Evolutionary conservation across 441 rosid species (phyloP).

Genomic region (Gossypium armourianum): DNA sequence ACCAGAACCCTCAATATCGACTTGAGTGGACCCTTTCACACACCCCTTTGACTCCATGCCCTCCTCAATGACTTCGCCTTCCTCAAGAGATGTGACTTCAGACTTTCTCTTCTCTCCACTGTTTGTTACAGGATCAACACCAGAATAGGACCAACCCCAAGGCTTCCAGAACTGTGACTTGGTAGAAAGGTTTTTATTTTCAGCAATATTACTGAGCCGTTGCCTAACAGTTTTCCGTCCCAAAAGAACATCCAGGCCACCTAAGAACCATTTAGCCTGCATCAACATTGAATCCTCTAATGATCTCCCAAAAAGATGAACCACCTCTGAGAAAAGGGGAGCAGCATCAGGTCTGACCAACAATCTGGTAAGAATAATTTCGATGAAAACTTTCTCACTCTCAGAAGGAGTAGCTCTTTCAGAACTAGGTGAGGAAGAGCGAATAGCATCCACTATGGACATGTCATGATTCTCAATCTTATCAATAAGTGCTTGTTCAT

Average conservation of each 20-base stretch:
- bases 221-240: conserved; percentile 89
- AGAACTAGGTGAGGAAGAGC: conserved; percentile 53
- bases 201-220: conserved; percentile 65
- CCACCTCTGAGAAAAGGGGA: conserved; percentile 84
- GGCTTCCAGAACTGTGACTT: conserved; percentile 78
- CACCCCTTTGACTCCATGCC: conserved; percentile 43
- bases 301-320: conserved; percentile 88
- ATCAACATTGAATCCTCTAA: conserved; percentile 80
- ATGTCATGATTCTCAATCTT: conserved; percentile 63
- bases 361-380: conserved; percentile 82
- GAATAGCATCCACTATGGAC: conserved; percentile 63
- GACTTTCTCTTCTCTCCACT: conserved; percentile 58
- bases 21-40: conserved; percentile 32
- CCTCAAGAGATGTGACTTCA: conserved; percentile 56
- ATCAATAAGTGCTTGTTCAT: conserved; percentile 88
- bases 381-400: conserved; percentile 73
- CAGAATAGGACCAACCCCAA: conserved; percentile 78
- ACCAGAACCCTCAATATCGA: conserved; percentile 37
- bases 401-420: conserved; percentile 73
- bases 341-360: conserved; percentile 97
- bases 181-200: conserved; percentile 58
- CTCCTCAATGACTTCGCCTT: conserved; percentile 87
- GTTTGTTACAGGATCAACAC: conserved; percentile 28
- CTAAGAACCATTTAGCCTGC: conserved; percentile 88
- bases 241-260: conserved; percentile 73